Evolutionary conservation across 1,284 basidiomycete species (phyloP).

Genomic region (Puccinia coronata): DNA sequence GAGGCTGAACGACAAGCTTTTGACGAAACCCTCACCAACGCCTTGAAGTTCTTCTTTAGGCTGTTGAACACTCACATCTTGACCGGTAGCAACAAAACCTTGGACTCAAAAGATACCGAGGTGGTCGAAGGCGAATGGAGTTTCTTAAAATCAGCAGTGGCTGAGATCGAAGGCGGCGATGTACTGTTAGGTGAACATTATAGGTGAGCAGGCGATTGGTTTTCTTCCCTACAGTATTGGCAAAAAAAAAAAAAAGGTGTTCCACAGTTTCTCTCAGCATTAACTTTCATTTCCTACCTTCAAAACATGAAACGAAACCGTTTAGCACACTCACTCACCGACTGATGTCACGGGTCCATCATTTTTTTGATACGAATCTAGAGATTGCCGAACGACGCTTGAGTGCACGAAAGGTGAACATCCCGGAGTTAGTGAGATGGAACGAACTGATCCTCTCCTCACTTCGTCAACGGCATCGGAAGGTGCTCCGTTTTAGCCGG

Average conservation of each 20-base stretch:
- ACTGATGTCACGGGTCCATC: conserved; percentile 65
- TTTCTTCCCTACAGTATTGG: too few species aligned
- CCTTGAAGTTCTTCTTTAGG: conserved; percentile 86
- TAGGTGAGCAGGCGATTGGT: conserved; percentile 66
- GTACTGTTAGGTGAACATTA: conserved; percentile 89
- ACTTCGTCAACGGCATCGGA: conserved; percentile 48
- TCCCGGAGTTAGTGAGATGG: conserved; percentile 45
- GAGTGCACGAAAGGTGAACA: conserved; percentile 33
- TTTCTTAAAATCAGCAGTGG: conserved; percentile 88
- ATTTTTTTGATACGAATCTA: conserved; percentile 50
- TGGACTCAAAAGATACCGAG: conserved; percentile 97
- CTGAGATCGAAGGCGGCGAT: conserved; percentile 85
- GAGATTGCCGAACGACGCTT: conserved; percentile 37
- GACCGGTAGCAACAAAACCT: conserved; percentile 76
- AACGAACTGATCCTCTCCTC: conserved; percentile 47
- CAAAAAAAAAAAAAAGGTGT: background rate
- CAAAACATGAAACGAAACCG: background rate
- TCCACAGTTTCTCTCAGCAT: background rate
- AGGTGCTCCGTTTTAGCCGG: conserved; percentile 53
- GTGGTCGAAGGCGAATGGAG: conserved; percentile 95
- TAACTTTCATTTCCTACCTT: background rate
- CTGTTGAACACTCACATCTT: conserved; percentile 94
- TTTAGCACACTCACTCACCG: conserved; percentile 78
- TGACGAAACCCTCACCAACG: conserved; percentile 83
- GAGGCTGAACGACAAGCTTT: conserved; percentile 70